Evolutionary conservation across 1,284 basidiomycete genomes (phyloP).

Genomic region (Malassezia slooffiae): DNA sequence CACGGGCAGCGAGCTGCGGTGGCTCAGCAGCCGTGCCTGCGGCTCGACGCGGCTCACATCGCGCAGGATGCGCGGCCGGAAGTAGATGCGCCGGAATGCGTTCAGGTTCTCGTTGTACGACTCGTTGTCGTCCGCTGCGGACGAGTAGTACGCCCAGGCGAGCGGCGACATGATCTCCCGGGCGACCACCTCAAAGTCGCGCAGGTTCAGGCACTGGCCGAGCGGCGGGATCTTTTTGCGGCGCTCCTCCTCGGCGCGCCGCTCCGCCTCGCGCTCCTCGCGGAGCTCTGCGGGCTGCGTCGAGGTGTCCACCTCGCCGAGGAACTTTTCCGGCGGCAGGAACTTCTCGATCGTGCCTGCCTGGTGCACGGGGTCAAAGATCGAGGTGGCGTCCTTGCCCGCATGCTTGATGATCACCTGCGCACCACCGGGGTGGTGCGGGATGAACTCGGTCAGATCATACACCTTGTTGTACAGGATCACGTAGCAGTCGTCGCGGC

Average conservation of each 20-base stretch:
- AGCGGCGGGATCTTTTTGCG: slow-evolving; percentile 53
- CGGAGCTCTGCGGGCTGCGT: slow-evolving; percentile 26
- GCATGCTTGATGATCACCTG: slow-evolving; percentile 67
- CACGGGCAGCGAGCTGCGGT: slow-evolving; percentile 20
- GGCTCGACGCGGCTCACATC: slow-evolving; percentile 73
- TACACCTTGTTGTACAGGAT: slow-evolving; percentile 50
- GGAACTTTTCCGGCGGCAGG: slow-evolving; percentile 33
- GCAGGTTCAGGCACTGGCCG: slow-evolving; percentile 68
- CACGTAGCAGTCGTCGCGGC: slow-evolving; percentile 56
- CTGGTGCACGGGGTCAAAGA: slow-evolving; percentile 43
- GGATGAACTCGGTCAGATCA: slow-evolving; percentile 67
- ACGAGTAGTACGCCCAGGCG: slow-evolving; percentile 46
- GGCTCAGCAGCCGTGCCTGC: slow-evolving; percentile 20
- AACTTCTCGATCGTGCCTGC: slow-evolving; percentile 43
- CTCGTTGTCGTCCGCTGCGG: slow-evolving; percentile 52
- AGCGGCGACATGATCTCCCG: slow-evolving; percentile 33
- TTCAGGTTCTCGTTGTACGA: slow-evolving; percentile 67
- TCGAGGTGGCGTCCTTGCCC: slow-evolving; percentile 63
- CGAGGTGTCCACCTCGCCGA: slow-evolving; percentile 32
- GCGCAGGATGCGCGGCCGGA: slow-evolving; percentile 74
- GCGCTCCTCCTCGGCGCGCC: slow-evolving; percentile 13
- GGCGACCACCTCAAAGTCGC: slow-evolving; percentile 65
- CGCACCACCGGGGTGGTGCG: slow-evolving; percentile 66
- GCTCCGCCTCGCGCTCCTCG: slow-evolving; percentile 15
- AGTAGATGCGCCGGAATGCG: slow-evolving; percentile 87